A percentile compares a stretch with the other conserved stretches of the same genome.
phyloP scores from a whole-genome alignment of 2,329 filamentous ascomycete species.

The Microascus cirrosus region DNA sequence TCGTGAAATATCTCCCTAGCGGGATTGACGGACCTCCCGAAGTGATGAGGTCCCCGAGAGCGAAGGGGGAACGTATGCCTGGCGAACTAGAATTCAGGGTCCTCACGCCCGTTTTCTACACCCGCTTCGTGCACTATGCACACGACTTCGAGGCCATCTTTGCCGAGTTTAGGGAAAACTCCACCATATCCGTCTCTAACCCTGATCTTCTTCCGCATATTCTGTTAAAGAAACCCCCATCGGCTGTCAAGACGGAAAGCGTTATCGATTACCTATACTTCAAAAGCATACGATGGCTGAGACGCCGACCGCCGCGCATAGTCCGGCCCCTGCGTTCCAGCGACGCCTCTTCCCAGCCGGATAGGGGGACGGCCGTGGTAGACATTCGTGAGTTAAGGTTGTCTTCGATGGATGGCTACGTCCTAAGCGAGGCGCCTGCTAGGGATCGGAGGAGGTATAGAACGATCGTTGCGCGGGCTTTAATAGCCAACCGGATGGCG shows the following conservation, averaged over 20 bases:
- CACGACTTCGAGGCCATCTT: constrained; percentile 52
- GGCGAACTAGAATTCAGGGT: constrained; percentile 43
- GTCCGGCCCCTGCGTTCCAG: constrained; percentile 28
- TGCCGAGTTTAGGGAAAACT: constrained; percentile 45
- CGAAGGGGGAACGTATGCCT: constrained; percentile 8
- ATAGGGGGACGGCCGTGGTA: constrained; percentile 6
- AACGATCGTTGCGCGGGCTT: constrained; percentile 24
- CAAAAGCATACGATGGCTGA: constrained; percentile 30
- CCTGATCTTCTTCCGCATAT: constrained; percentile 37
- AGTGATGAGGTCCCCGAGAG: constrained; percentile 22
- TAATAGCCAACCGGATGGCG: constrained; percentile 30
- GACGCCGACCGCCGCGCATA: constrained; percentile 27
- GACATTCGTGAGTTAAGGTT: constrained; percentile 37
- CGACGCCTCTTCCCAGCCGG: constrained; percentile 7
- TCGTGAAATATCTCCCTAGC: constrained; percentile 41
- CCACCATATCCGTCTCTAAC: constrained; percentile 45
- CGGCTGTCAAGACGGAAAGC: constrained; percentile 20
- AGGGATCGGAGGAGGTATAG: constrained; percentile 21
- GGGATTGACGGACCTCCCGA: constrained; percentile 29
- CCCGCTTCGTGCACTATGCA: constrained; percentile 51
- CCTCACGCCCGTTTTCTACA: constrained; percentile 56
- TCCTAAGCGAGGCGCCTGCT: constrained; percentile 21
- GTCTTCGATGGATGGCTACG: constrained; percentile 39
- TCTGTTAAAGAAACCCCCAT: constrained; percentile 26
- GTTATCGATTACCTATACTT: constrained; percentile 28